These are phyloP conservation scores for Dictyostelium discoideum DNA, from an alignment of 78 protist genomes.

Conservation along the genomic window dicty_2.7 NC_007090.3:1890001-1890500, in stretches of 20 bases:
- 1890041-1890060: constrained; percentile 9
- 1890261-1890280: constrained; percentile 55
- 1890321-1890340: constrained; percentile 47
- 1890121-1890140: background rate
- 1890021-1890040: constrained; percentile 8
- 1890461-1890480: background rate
- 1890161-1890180: constrained; percentile 2
- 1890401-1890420: constrained; percentile 26
- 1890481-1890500: background rate
- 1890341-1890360: constrained; percentile 17
- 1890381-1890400: constrained; percentile 22
- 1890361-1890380: constrained; percentile 22
- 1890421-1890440: constrained; percentile 40
- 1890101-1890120: constrained; percentile 58
- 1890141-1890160: constrained; percentile 14
- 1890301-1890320: constrained; percentile 52
- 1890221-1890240: constrained; percentile 49
- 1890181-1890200: constrained; percentile 36
- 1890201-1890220: constrained; percentile 68
- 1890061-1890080: background rate
- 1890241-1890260: background rate
- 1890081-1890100: constrained; percentile 38
- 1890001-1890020: constrained; percentile 70
- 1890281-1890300: background rate
- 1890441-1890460: constrained; percentile 61